These are phyloP conservation scores for Ramaria rubella DNA, from an alignment of 768 basidiomycete species.

Conservation along the genomic window DNA sequence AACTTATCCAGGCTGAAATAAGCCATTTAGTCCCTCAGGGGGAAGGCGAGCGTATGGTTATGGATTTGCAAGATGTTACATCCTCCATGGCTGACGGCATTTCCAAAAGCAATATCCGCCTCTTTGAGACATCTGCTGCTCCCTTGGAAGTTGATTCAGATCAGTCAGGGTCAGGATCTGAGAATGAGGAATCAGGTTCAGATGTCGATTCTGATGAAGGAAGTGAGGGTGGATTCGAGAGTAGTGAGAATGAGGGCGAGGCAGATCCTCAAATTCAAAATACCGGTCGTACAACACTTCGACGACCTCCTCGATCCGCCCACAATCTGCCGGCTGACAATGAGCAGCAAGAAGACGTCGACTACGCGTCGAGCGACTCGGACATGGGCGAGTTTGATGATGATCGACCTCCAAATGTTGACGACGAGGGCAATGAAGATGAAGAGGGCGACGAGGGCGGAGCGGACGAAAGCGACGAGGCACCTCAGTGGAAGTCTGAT, in stretches of 20 bases:
- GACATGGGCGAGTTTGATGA: slow-evolving; percentile 46
- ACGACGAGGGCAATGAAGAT: slow-evolving; percentile 43
- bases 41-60: slow-evolving; percentile 97
- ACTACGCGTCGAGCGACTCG: slow-evolving; percentile 76
- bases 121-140: slow-evolving; percentile 68
- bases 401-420: slow-evolving; percentile 34
- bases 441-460: slow-evolving; percentile 34
- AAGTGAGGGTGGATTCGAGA: slow-evolving; percentile 25
- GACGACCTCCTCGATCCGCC: slow-evolving; percentile 34
- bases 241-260: slow-evolving; percentile 21
- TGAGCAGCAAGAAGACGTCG: slow-evolving; percentile 38
- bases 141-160: slow-evolving; percentile 26
- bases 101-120: slow-evolving; percentile 69
- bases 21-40: slow-evolving; percentile 59
- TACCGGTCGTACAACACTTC: slow-evolving; percentile 42
- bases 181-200: slow-evolving; percentile 24
- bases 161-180: slow-evolving; percentile 32
- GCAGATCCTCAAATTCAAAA: slow-evolving; percentile 12
- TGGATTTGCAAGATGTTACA: slow-evolving; percentile 85
- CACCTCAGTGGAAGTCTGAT: slow-evolving; percentile 71
- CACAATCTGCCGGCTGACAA: slow-evolving; percentile 35
- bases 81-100: slow-evolving; percentile 81
- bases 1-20: too few relatives aligned
- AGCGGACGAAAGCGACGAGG: slow-evolving; percentile 39
- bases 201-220: slow-evolving; percentile 24